Evolutionary conservation across 176 grass and related monocot species (phyloP), one percentile per base, ranked within the genome.

Genomic region (Neostapfia colusana): DNA sequence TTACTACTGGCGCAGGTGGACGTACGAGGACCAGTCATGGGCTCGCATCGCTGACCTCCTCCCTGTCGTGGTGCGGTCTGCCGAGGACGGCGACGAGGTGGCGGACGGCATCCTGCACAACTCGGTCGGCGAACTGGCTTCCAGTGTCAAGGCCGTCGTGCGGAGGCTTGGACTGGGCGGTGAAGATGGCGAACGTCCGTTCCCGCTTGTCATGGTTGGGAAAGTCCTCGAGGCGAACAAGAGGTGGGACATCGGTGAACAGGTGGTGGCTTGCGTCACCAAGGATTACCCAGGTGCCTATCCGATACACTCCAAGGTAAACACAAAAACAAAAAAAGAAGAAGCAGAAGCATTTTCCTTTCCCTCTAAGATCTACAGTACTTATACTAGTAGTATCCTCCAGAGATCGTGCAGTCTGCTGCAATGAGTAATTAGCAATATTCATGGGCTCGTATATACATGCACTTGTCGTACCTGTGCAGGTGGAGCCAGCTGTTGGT

Each of bases 401-500:
- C n/a, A n/a, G n/a, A n/a, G n/a, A n/a, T n/a, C n/a, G n/a, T n/a
- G n/a, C n/a, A n/a, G n/a, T n/a, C n/a, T n/a, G n/a, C n/a, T n/a
- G n/a, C n/a, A n/a, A n/a, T n/a, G n/a, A n/a, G n/a, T n/a, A n/a
- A n/a, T n/a, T n/a, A n/a, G n/a, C n/a, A n/a, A n/a, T 78, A 60
- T 46, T 44, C n/a, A 67, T 66, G 1, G 35, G 26, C 37, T 84
- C 48, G 23, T 70, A 56, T 71, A 7, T 75, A 8, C 16, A 65
- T 81, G 27, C 76, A 59, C 45, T 46, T 83, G n/a, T n/a, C n/a
- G n/a, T n/a, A n/a, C n/a, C n/a, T n/a, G n/a, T n/a, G 85, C 88
- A 93, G 91, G 85, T 90, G 66, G 91, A 93, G 73, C 82, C 91
- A 70, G 91, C 91, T 78, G 82, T 93, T 60, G 91, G 85, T 63